Conservation (phyloP, 2,329 filamentous ascomycete genomes). For the Xylariaceae sp. region DNA sequence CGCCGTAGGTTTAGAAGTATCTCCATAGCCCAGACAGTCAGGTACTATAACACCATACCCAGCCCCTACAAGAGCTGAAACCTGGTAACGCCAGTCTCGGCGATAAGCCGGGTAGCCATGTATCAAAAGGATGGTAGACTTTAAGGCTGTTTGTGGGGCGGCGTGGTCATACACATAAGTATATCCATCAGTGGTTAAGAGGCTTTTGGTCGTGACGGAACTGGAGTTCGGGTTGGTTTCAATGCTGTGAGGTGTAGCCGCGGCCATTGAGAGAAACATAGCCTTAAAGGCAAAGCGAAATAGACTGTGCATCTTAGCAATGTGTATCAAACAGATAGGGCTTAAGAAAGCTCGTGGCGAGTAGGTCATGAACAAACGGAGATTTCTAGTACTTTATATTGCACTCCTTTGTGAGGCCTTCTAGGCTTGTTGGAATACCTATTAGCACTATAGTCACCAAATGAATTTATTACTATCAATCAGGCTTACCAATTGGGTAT, state of each 20-base stretch:
- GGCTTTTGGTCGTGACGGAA: neutral
- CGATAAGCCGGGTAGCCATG: conserved; percentile 10
- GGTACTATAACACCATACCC: conserved; percentile 11
- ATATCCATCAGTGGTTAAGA: conserved; percentile 3
- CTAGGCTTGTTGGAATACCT: no score
- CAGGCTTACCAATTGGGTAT: no score
- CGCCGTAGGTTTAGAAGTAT: conserved; percentile 6
- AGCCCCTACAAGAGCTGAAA: neutral
- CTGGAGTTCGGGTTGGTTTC: neutral
- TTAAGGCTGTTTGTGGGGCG: conserved; percentile 1
- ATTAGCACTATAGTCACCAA: no score
- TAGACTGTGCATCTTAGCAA: neutral
- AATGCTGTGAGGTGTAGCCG: neutral
- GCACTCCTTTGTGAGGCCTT: no score
- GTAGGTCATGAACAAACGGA: no score
- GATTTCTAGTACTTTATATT: no score
- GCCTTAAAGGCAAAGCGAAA: neutral
- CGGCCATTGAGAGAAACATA: neutral
- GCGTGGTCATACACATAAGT: conserved; percentile 12
- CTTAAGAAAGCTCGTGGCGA: neutral
- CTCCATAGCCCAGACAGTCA: conserved; percentile 11
- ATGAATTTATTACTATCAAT: no score
- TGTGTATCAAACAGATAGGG: neutral
- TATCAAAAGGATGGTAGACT: conserved; percentile 5
- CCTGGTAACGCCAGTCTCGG: conserved; percentile 6